Evolutionary conservation across 1,284 basidiomycete genomes (phyloP).

Genomic region (Sporisorium exsertum): DNA sequence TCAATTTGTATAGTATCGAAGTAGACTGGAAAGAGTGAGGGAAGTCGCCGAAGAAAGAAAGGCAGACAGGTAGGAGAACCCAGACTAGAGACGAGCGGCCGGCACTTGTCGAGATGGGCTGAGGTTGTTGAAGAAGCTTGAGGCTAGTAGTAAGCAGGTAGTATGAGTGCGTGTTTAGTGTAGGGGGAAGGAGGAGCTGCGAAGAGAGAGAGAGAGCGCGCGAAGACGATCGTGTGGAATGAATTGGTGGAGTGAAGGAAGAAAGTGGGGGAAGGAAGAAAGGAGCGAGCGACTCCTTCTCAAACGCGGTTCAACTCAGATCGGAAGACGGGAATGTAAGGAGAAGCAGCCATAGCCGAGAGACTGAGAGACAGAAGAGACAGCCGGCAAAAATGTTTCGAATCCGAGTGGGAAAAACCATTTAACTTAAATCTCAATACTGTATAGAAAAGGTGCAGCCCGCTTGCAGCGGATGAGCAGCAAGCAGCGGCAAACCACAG

Average conservation of each 20-base stretch:
- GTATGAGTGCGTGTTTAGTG: not conserved
- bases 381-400: slow-evolving; percentile 11
- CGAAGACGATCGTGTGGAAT: not conserved
- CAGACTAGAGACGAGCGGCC: slow-evolving; percentile 1
- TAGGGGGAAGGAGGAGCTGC: slow-evolving; percentile 1
- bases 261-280: slow-evolving; percentile 23
- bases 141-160: not conserved
- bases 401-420: slow-evolving; percentile 4
- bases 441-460: too few relatives aligned
- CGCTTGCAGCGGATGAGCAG: slow-evolving; percentile 6
- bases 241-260: slow-evolving; percentile 20
- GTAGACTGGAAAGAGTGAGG: not conserved
- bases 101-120: slow-evolving; percentile 4
- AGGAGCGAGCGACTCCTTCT: not conserved
- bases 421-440: too few relatives aligned
- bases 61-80: not conserved
- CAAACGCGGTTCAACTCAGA: slow-evolving; percentile 1
- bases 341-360: not conserved
- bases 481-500: not conserved
- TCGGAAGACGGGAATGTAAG: slow-evolving; percentile 48
- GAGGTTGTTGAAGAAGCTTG: not conserved
- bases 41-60: not conserved
- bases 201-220: not conserved
- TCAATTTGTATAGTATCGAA: not conserved
- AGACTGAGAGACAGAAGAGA: not conserved